phyloP scores from a whole-genome alignment of 108 stramenopile species.

The Nitzschia sp. region DNA sequence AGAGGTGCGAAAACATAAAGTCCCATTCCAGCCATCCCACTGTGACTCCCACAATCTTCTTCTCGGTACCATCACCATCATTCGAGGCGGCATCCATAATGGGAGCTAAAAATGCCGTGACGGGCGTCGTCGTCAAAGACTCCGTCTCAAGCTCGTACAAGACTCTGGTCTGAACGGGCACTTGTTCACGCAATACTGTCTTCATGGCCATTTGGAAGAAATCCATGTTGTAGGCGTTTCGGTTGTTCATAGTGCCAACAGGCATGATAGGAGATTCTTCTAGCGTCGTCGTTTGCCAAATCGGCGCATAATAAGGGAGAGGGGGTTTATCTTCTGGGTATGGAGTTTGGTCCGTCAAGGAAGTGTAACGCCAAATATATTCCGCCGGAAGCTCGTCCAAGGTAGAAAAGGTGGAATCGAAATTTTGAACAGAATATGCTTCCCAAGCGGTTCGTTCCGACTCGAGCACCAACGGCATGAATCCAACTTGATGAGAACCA shows the following conservation, averaged over 20 bases:
- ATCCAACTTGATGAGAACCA: background rate
- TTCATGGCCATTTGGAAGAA: background rate
- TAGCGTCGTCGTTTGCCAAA: slow-evolving; percentile 4
- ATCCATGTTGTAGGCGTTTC: background rate
- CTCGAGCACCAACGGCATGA: background rate
- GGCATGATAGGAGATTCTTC: background rate
- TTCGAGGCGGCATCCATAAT: background rate
- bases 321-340: background rate
- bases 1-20: background rate
- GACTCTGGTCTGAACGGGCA: background rate
- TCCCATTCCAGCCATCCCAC: slow-evolving; percentile 11
- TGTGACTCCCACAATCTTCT: slow-evolving; percentile 8
- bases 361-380: background rate
- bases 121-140: background rate
- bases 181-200: background rate
- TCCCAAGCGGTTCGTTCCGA: slow-evolving; percentile 5
- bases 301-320: background rate
- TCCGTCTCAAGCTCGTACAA: background rate
- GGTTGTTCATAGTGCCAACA: background rate
- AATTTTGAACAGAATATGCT: background rate
- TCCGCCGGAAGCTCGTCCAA: background rate
- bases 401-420: background rate
- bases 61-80: background rate
- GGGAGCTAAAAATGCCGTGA: background rate
- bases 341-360: background rate